phyloP scores from a whole-genome alignment of 805 yeast genomes.

The Saturnispora bothae region DNA sequence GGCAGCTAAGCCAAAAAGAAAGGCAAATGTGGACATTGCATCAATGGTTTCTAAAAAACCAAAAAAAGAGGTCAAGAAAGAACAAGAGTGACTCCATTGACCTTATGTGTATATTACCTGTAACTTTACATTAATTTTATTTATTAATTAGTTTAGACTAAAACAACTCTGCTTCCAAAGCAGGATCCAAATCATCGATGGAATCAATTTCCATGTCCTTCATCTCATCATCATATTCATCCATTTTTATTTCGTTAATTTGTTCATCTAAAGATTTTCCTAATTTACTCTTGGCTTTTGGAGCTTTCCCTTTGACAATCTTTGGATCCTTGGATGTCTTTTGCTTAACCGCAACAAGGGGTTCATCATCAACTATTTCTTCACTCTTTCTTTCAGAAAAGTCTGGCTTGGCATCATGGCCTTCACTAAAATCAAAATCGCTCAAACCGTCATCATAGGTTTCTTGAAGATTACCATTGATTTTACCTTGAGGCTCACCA shows the following conservation, averaged over 20 bases:
- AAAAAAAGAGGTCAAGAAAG: slow-evolving; percentile 8
- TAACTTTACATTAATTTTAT: not conserved
- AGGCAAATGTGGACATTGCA: slow-evolving; percentile 16
- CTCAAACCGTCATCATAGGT: not conserved
- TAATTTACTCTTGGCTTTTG: slow-evolving; percentile 19
- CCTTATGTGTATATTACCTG: too few species aligned
- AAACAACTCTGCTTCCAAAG: slow-evolving; percentile 6
- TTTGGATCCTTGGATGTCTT: not conserved
- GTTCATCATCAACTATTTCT: not conserved
- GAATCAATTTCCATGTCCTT: too few species aligned
- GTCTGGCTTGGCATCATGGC: not conserved
- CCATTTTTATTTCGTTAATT: slow-evolving; percentile 13
- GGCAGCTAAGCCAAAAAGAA: slow-evolving; percentile 18
- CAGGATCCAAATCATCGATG: slow-evolving; percentile 4
- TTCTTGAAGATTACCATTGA: too few species aligned
- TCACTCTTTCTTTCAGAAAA: not conserved
- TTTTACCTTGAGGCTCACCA: not conserved
- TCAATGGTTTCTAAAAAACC: slow-evolving; percentile 18
- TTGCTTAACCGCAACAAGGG: not conserved
- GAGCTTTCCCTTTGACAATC: slow-evolving; percentile 16
- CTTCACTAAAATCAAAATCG: slow-evolving; percentile 5
- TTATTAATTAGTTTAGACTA: not conserved
- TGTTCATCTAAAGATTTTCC: slow-evolving; percentile 23
- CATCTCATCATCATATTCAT: not conserved
- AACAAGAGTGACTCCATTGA: too few species aligned